These are phyloP conservation scores for Lentinula sp. DNA, from an alignment of 768 basidiomycete species.

Conservation along the genomic window DNA sequence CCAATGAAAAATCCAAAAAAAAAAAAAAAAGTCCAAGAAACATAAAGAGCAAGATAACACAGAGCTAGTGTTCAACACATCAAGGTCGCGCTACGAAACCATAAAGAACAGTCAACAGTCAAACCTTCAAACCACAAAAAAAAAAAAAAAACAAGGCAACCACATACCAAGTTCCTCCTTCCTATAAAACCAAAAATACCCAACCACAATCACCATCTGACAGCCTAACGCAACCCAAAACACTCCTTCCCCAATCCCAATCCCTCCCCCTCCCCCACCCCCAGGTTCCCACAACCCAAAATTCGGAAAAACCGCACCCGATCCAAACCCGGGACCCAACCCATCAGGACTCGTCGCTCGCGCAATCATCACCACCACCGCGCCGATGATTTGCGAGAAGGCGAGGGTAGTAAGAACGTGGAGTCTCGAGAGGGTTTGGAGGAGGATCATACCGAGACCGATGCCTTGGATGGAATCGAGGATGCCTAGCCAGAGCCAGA, in stretches of 20 bases:
- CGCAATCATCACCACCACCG: constrained; percentile 87
- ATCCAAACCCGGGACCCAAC: constrained; percentile 67
- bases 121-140: too few relatives aligned
- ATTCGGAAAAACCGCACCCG: constrained; percentile 74
- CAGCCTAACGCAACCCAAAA: constrained; percentile 86
- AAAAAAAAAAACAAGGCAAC: too few relatives aligned
- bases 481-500: constrained; percentile 96
- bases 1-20: too few relatives aligned
- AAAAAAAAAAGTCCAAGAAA: too few relatives aligned
- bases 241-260: constrained; percentile 74
- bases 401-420: constrained; percentile 93
- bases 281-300: constrained; percentile 86
- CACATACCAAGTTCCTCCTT: constrained; percentile 83
- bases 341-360: constrained; percentile 85
- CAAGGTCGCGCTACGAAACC: too few relatives aligned
- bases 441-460: constrained; percentile 85
- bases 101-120: too few relatives aligned
- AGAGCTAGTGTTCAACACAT: too few relatives aligned
- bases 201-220: constrained; percentile 80
- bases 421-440: constrained; percentile 87
- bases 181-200: constrained; percentile 97
- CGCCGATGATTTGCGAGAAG: constrained; percentile 85
- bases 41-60: too few relatives aligned
- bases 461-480: constrained; percentile 93
- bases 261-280: constrained; percentile 15